Base-by-base conservation (phyloP, 2,329 filamentous ascomycete genomes). In the Byssothecium circinans region DNA sequence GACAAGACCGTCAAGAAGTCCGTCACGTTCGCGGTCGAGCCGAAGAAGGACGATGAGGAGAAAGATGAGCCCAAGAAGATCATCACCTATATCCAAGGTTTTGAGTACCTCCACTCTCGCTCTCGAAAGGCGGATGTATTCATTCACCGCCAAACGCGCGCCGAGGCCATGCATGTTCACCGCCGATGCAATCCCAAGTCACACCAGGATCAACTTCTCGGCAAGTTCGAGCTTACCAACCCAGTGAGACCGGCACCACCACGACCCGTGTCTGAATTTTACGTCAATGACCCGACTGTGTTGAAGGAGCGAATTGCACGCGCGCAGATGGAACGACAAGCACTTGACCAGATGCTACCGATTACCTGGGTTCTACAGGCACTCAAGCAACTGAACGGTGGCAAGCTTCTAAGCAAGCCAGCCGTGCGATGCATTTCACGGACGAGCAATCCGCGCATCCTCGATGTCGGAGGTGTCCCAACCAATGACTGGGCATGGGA, bases 401-500 rank as follows among this genome's bases (percentile, higher is more conserved):
- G 83, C 40, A 77, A 75, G 40, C 74, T 87, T 2, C 69, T 87
- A 27, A 79, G 80, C 47, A 82, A 40, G 78, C 78, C 43, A 65
- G 74, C 65, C 30, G 54, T 47, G 27, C 58, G 52, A 67, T 68
- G 66, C 36, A 61, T 75, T 39, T 67, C 70, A n/a, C 76, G 89
- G 42, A 82, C 87, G 57, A 79, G 80, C 19, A 79, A 82, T 45
- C 85, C 85, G 70, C 79, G 80, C 17, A 86, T 96, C 47, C 81
- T 97, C 20, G 92, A 97, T 66, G 84, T 96, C 27, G 91, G 89
- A 40, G 91, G 91, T 36, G 86, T 92, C 65, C 80, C 87, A 0
- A 84, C 88, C 12, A 92, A 90, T 66, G 91, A 95, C 71, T 99
- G 94, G 94, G 92, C 89, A 18, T 99, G 94, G 94, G 86, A 94